Conservation (phyloP, 148 eudicot species). For the Chenopodium berlandieri region DNA sequence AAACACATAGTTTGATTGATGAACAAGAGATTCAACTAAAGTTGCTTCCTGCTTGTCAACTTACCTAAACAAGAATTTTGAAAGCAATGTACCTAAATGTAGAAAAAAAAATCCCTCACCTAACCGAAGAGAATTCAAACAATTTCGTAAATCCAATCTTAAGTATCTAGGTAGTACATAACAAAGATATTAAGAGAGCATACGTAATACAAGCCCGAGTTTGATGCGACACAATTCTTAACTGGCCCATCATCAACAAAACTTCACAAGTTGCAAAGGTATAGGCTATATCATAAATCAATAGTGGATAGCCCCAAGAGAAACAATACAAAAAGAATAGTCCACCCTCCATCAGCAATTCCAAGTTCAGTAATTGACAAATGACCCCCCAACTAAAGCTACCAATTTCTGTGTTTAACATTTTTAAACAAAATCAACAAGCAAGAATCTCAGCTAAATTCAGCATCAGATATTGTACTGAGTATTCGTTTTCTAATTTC, state of each 20-base stretch:
- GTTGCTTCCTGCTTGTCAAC: constrained; percentile 13
- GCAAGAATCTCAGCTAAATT: background rate
- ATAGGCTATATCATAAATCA: constrained; percentile 1
- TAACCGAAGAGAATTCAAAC: constrained; percentile 7
- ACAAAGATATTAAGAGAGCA: background rate
- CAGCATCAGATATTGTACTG: too few species aligned
- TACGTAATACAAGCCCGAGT: background rate
- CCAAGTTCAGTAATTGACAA: constrained; percentile 20
- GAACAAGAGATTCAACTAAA: constrained; percentile 10
- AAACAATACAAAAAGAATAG: constrained; percentile 17
- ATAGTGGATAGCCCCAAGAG: constrained; percentile 10
- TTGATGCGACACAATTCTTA: constrained; percentile 15
- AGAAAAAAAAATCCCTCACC: constrained; percentile 18
- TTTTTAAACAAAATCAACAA: constrained; percentile 7
- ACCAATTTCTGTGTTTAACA: constrained; percentile 7
- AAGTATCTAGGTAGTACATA: constrained; percentile 6
- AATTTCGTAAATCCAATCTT: background rate
- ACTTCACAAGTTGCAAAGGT: constrained; percentile 13
- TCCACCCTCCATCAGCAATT: constrained; percentile 6
- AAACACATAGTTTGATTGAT: background rate
- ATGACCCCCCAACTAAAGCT: constrained; percentile 12
- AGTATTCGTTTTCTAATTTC: too few species aligned
- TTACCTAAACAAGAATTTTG: constrained; percentile 12
- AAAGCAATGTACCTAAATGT: constrained; percentile 13
- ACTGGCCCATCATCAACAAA: constrained; percentile 11